These are phyloP conservation scores for Vanrija sp. DNA, from an alignment of 1,284 basidiomycete species.

Conservation along the genomic window DNA sequence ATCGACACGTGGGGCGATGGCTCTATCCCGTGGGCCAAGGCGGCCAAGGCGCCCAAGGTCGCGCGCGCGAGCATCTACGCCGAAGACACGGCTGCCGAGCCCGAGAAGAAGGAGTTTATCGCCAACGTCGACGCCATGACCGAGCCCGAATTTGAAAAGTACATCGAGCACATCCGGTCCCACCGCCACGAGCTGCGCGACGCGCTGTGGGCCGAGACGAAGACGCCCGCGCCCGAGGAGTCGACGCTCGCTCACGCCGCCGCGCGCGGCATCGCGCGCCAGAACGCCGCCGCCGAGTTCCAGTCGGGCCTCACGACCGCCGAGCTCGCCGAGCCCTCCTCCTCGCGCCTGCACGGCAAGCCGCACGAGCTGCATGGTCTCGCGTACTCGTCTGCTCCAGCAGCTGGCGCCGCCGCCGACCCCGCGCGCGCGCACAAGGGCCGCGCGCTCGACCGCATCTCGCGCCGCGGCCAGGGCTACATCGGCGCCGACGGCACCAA, in stretches of 20 bases:
- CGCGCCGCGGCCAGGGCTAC: constrained; percentile 15
- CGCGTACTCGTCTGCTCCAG: constrained; percentile 29
- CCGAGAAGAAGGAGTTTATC: constrained; percentile 14
- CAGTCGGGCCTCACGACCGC: constrained; percentile 20
- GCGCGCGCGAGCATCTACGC: background rate
- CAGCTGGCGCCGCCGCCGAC: constrained; percentile 8
- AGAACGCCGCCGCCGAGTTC: constrained; percentile 21
- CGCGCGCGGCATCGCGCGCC: background rate
- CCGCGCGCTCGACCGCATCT: constrained; percentile 14
- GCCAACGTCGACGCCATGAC: constrained; percentile 45
- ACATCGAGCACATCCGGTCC: constrained; percentile 31
- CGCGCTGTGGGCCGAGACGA: background rate
- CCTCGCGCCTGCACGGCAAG: constrained; percentile 20
- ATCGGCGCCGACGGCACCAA: constrained; percentile 21
- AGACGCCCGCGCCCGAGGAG: constrained; percentile 5
- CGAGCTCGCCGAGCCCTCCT: constrained; percentile 10
- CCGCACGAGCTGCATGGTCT: constrained; percentile 39
- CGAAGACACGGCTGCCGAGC: constrained; percentile 1
- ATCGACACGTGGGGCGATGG: constrained; percentile 43
- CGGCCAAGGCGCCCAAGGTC: constrained; percentile 2
- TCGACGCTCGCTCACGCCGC: constrained; percentile 13
- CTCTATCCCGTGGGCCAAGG: constrained; percentile 28
- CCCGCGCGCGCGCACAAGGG: constrained; percentile 13
- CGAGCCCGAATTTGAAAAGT: constrained; percentile 35
- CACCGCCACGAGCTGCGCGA: constrained; percentile 21